phyloP scores from a whole-genome alignment of 2,329 filamentous ascomycete genomes.

The Hymenoscyphus albidus region DNA sequence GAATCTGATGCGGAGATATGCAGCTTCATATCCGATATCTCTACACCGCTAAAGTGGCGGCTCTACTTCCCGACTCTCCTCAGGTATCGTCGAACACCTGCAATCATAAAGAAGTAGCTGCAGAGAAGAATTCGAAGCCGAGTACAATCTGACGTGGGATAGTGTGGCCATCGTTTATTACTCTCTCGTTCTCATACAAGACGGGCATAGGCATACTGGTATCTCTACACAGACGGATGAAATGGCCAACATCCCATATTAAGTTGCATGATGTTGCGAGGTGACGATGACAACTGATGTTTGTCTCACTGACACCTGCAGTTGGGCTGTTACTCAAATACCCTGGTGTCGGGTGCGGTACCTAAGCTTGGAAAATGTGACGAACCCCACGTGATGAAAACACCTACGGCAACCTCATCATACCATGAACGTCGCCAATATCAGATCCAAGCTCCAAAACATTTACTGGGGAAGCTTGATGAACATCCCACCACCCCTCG shows the following conservation, averaged over 20 bases:
- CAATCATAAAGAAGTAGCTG: too few species aligned
- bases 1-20: neutral
- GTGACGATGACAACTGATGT: neutral
- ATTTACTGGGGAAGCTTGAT: neutral
- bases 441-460: conserved; percentile 7
- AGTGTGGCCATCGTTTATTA: neutral
- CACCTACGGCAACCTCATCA: conserved; percentile 7
- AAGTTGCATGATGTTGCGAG: neutral
- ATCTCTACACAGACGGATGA: neutral
- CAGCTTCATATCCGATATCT: neutral
- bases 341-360: too few species aligned
- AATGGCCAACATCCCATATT: too few species aligned
- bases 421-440: conserved; percentile 5
- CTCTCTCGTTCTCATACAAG: neutral
- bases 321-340: too few species aligned
- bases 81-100: too few species aligned
- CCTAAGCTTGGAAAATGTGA: neutral
- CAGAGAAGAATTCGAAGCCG: neutral
- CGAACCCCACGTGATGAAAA: neutral
- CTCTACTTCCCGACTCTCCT: neutral
- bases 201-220: neutral
- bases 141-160: conserved; percentile 4
- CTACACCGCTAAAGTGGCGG: conserved; percentile 18
- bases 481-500: neutral
- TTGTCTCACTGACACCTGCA: neutral